A percentile compares a stretch with the other conserved stretches of the same genome.
Evolutionary conservation across 768 basidiomycete species (phyloP).

Genomic region (Phlegmacium glaucopus): DNA sequence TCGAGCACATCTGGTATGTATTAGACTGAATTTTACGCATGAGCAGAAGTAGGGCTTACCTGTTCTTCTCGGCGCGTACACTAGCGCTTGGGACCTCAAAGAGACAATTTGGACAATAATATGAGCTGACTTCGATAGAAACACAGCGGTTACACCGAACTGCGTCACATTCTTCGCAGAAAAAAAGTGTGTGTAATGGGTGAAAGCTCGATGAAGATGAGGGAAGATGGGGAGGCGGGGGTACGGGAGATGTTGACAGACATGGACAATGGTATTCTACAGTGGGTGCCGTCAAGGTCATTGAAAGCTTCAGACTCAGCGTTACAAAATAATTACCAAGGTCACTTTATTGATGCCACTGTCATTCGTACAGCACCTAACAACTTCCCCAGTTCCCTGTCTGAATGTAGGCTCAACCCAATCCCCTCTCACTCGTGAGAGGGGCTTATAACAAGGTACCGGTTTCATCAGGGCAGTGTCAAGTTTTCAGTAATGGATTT

Average conservation of each 20-base stretch:
- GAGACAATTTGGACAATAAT: slow-evolving; percentile 97
- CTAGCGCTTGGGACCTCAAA: slow-evolving; percentile 99
- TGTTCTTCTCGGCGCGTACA: slow-evolving; percentile 96
- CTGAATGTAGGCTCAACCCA: too few species aligned
- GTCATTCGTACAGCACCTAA: too few species aligned
- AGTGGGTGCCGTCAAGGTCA: slow-evolving; percentile 36
- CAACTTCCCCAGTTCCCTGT: too few species aligned
- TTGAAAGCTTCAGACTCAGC: too few species aligned
- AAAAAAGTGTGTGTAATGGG: slow-evolving; percentile 81
- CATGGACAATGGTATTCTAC: slow-evolving; percentile 74
- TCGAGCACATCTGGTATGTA: slow-evolving; percentile 76
- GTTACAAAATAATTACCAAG: too few species aligned
- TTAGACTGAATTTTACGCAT: slow-evolving; percentile 4
- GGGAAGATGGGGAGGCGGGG: slow-evolving; percentile 71
- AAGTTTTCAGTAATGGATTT: too few species aligned
- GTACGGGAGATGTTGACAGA: slow-evolving; percentile 51
- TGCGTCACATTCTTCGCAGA: slow-evolving; percentile 98
- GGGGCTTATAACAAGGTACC: too few species aligned
- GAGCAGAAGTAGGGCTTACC: slow-evolving; percentile 44
- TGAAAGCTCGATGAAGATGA: slow-evolving; percentile 84
- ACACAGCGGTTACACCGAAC: slow-evolving; percentile 93
- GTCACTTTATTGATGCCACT: too few species aligned
- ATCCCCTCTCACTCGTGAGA: too few species aligned
- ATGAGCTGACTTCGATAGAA: slow-evolving; percentile 89
- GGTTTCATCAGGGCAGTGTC: too few species aligned